A percentile compares a stretch with the other conserved stretches of the same genome.
These are phyloP conservation scores for Asterella californica DNA, from an alignment of 225 moss, liverwort and hornwort species.

Conservation along the genomic window DNA sequence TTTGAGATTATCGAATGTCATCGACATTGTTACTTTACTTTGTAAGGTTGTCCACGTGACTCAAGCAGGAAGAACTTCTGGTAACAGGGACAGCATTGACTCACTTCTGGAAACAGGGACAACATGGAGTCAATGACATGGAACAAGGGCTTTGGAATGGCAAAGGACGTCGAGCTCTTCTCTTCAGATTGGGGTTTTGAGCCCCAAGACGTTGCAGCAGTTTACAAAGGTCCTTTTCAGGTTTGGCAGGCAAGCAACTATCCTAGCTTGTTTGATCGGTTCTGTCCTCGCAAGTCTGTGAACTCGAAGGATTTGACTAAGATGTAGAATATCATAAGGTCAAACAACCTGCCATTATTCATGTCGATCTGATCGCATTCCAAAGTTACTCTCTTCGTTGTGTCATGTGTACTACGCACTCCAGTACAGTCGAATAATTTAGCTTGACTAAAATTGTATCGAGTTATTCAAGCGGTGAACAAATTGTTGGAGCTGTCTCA, in stretches of 20 bases:
- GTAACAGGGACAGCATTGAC: slow-evolving; percentile 44
- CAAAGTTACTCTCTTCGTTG: too few species aligned
- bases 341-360: too few species aligned
- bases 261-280: neutral
- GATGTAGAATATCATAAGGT: too few species aligned
- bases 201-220: slow-evolving; percentile 32
- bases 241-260: slow-evolving; percentile 40
- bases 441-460: too few species aligned
- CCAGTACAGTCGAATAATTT: too few species aligned
- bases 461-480: too few species aligned
- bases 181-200: slow-evolving; percentile 49
- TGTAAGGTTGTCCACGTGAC: slow-evolving; percentile 23
- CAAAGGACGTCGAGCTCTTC: slow-evolving; percentile 44
- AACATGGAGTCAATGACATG: slow-evolving; percentile 40
- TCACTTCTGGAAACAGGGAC: slow-evolving; percentile 36
- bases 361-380: too few species aligned
- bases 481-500: too few species aligned
- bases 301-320: too few species aligned
- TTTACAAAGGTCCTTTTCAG: slow-evolving; percentile 48
- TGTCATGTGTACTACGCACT: too few species aligned
- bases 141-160: slow-evolving; percentile 51
- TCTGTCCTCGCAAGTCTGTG: neutral
- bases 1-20: neutral
- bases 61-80: neutral
- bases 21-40: neutral